Percentiles rank a stretch among this genome's conserved stretches.
These are phyloP conservation scores for Termitomyces sp. DNA, from an alignment of 768 basidiomycete species.

Conservation along the genomic window DNA sequence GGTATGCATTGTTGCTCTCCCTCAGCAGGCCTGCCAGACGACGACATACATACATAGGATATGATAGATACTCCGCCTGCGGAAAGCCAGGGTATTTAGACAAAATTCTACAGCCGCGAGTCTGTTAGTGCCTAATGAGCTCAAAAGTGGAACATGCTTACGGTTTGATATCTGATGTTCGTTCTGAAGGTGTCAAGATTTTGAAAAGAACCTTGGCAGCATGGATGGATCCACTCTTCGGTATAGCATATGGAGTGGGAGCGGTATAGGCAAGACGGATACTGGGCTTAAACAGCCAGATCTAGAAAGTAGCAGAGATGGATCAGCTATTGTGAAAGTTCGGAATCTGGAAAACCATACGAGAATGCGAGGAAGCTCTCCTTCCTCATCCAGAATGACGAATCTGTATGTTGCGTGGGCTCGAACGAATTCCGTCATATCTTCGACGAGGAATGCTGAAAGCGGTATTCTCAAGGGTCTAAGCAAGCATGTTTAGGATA, in stretches of 20 bases:
- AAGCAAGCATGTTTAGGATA: conserved; percentile 3
- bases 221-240: conserved; percentile 56
- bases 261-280: conserved; percentile 75
- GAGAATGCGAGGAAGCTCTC: conserved; percentile 72
- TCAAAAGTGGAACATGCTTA: conserved; percentile 21
- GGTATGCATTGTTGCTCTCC: conserved; percentile 78
- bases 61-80: conserved; percentile 84
- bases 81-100: conserved; percentile 78
- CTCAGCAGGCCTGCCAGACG: conserved; percentile 65
- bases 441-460: conserved; percentile 86
- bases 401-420: conserved; percentile 95
- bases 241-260: conserved; percentile 48
- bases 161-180: conserved; percentile 50
- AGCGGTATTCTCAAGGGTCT: conserved; percentile 55
- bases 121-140: background rate
- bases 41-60: conserved; percentile 75
- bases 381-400: conserved; percentile 82
- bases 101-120: conserved; percentile 39
- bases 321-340: background rate
- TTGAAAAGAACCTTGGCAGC: conserved; percentile 88
- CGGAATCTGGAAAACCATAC: conserved; percentile 40
- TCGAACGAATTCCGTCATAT: conserved; percentile 87
- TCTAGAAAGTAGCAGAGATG: conserved; percentile 35
- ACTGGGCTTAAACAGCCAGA: conserved; percentile 94
- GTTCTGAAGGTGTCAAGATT: conserved; percentile 59